Evolutionary conservation across 352 stramenopile species (phyloP), one percentile per base, ranked within the genome.

Genomic region (Phytophthora fragariae): DNA sequence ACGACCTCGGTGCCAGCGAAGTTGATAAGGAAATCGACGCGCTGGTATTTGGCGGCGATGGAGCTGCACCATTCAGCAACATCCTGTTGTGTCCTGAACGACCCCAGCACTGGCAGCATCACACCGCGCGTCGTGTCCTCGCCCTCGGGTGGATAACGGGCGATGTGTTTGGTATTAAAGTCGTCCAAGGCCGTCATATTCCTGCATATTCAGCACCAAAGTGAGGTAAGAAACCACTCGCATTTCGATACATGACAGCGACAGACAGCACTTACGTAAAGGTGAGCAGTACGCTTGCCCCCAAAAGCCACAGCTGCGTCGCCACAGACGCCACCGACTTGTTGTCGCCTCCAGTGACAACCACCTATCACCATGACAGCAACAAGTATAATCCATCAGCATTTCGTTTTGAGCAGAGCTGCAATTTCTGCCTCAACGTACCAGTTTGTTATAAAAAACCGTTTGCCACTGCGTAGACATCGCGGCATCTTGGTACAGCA

Each of bases 1-100:
- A 79, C 53, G 7, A 77, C 55, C 10, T 73, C 73, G 9, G 81
- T 60, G 3, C 76, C 66, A 31, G 79, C 76, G 65, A 84, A 92
- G 70, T 92, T 93, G 60, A 93, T 83, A 27, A 93, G 65, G 44
- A 76, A 89, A 72, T 93, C 78, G n/a, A 92, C 83, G 5, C 82
- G 82, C 41, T 80, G 74, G 67, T 89, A 92, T 55, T 92, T 90
- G 14, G 71, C 64, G 2, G 77, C 78, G 58, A 92, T 84, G 0
- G 83, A 84, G 14, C 68, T 65, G 55, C 79, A 89, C 85, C 84
- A 93, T 47, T 88, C 82, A 9, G 81, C 80, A 19, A 92, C 86
- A 57, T 91, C 73, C 53, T 72, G 68, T 33, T 74, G 70, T 14
- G 81, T 87, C 27, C 80, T 68, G 49, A 92, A 86, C 1, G 77